Conservation (phyloP, 257 asterid genomes). For the Nicotiana paniculata region DNA sequence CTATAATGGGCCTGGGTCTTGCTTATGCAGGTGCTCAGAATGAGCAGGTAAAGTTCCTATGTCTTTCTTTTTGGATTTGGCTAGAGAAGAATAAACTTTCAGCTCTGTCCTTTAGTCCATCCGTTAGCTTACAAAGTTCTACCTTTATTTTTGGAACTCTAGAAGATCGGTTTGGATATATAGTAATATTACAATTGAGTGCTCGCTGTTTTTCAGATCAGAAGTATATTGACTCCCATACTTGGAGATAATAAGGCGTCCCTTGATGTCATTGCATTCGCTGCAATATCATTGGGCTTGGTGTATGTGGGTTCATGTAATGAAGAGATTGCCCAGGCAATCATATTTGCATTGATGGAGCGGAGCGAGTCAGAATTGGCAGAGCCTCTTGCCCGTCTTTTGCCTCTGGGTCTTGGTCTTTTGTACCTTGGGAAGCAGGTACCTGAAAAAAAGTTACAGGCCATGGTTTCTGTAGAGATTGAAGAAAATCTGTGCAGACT, state of each 20-base stretch:
- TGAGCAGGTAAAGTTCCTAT: constrained; percentile 40
- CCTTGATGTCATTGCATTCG: constrained; percentile 80
- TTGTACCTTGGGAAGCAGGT: constrained; percentile 98
- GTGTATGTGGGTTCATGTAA: constrained; percentile 87
- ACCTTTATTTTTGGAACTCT: not conserved
- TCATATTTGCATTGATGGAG: constrained; percentile 75
- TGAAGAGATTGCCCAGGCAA: constrained; percentile 82
- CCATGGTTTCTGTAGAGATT: not conserved
- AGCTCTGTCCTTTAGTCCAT: not conserved
- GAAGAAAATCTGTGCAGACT: not conserved
- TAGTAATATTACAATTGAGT: constrained; percentile 4
- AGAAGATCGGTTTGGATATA: not conserved
- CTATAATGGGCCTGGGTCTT: constrained; percentile 95
- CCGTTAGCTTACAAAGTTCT: not conserved
- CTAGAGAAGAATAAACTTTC: not conserved
- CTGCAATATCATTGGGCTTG: constrained; percentile 85
- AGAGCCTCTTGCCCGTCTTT: constrained; percentile 74
- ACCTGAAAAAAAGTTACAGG: not conserved
- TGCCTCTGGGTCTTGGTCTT: constrained; percentile 92
- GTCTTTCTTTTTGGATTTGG: not conserved
- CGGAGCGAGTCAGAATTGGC: constrained; percentile 75
- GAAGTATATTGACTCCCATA: constrained; percentile 51
- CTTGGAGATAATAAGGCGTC: constrained; percentile 71
- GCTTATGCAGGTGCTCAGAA: constrained; percentile 94
- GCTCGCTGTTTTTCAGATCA: constrained; percentile 40